Base-by-base conservation (phyloP, 176 grass and related monocot species). In the Aegilops umbellulata region DNA sequence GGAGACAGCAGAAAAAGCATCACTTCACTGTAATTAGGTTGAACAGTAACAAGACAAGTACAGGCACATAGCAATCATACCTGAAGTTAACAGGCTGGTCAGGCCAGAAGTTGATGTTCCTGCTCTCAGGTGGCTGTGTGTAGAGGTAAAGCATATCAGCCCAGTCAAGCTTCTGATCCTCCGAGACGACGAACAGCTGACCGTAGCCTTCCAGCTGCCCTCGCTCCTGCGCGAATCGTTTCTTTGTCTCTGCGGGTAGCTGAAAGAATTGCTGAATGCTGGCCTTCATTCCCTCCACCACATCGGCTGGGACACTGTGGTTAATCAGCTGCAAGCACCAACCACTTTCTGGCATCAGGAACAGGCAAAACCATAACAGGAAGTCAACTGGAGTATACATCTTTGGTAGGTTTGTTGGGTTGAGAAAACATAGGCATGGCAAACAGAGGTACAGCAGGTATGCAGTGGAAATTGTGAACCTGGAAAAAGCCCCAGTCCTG, bases 151-250 rank as follows among this genome's bases (percentile, higher is more conserved):
- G 65, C 2, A 89, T 72, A 67, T 90, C 93, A 7, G 67, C 83
- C 93, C 90, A 95, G 38, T 91, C 90, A 44, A 95, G 60, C 64
- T 91, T 92, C 47, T 89, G 94, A 29, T 95, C 94, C 8, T 95
- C 85, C 0, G 94, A 93, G 16, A 80, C 67, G 0, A 95, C 89
- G 15, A 89, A 95, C 4, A 79, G 60, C 70, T 89, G 94, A 19
- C 91, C 91, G n/a, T 93, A 95, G 2, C 91, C 94, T 17, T 94
- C 71, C 27, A 89, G 4, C 24, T 69, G 79, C 7, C 75, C 62
- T 34, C n/a, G 68, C 61, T 72, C 31, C 61, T 92, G 84, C 16
- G 65, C 53, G 60, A 78, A 77, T 15, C 60, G 79, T 47, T 73
- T 34, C 83, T 87, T 89, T 0, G 58, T 69, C 42, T 93, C 86